Base-by-base conservation (phyloP, 2,329 filamentous ascomycete species). In the Cladosporium colombiae region DNA sequence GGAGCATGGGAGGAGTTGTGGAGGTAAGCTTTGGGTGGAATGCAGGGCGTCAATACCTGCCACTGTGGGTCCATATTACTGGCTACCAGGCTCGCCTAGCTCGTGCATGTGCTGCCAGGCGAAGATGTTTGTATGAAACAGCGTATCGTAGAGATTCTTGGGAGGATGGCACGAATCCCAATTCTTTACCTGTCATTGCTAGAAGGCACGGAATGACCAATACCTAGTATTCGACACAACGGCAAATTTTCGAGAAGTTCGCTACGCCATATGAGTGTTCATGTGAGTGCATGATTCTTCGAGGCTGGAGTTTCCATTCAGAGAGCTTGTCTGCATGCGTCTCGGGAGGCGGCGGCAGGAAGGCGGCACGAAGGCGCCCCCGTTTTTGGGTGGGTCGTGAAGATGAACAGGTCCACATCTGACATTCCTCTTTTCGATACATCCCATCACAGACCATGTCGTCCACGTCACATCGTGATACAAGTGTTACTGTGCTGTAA, bases 21-120 rank as follows among this genome's bases (percentile, higher is more conserved):
- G 55, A 37, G 29, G 55, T 59, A 59, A 59, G 37, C 56, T 59
- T 59, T 46, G 23, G 37, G 35, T 46, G 56, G 56, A 37, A 59
- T 37, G 56, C 56, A 59, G 56, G 56, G 35, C 10, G 25, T 23
- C 5, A 27, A 25, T 29, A 37, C 37, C 52, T 55, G 31, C 29
- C 31, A 31, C 31, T 18, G 55, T 40, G 14, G 25, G 1, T 53
- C 5, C 55, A 21, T 40, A 3, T 55, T 21, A 21, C 52, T n/a
- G 52, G 52, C 18, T 31, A 21, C 29, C 16, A 23, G 18, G 18
- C 27, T 46, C n/a, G 40, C 40, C 5, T 46, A 46, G n/a, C 11
- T 5, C 40, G 40, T 21, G n/a, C n/a, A 2, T 21, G 40, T 46
- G n/a, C 40, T 46, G 40, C 40, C n/a, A 46, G n/a, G n/a, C 7